phyloP scores from a whole-genome alignment of 345 rosid genomes.

The Rhodamnia argentea region DNA sequence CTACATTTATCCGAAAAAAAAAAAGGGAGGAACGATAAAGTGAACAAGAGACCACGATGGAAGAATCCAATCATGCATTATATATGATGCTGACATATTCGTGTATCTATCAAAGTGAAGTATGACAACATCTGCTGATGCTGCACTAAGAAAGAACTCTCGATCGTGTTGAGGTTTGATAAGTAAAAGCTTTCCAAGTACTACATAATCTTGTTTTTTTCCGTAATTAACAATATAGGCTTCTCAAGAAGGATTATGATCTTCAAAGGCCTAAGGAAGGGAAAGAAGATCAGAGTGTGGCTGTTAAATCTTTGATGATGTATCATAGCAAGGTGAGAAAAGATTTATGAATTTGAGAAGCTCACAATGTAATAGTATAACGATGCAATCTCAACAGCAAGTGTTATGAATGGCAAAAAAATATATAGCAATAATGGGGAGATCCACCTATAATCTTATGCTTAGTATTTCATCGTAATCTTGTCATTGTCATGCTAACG shows the following conservation, averaged over 20 bases:
- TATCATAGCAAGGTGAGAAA: not conserved
- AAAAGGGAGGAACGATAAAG: not conserved
- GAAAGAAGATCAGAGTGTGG: not conserved
- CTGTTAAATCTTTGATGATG: not conserved
- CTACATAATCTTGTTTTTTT: not conserved
- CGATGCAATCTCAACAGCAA: too few species aligned
- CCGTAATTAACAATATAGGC: not conserved
- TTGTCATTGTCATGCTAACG: too few species aligned
- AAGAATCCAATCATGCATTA: not conserved
- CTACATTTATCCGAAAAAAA: too few species aligned
- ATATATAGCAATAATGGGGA: too few species aligned
- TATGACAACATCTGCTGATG: not conserved
- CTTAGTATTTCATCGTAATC: too few species aligned
- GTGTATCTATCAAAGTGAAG: not conserved
- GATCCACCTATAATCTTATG: too few species aligned
- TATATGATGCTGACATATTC: not conserved
- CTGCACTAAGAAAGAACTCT: not conserved
- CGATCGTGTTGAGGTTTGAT: accelerated
- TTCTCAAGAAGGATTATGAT: not conserved
- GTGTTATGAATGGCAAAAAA: too few species aligned
- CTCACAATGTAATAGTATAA: too few species aligned
- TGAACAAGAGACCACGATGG: not conserved
- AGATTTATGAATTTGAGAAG: not conserved
- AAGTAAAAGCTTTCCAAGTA: not conserved
- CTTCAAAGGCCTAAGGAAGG: not conserved